Evolutionary conservation across 176 grass and related monocot genomes (phyloP), one percentile per base, ranked within the genome.

Genomic region (Metroxylon sagu): DNA sequence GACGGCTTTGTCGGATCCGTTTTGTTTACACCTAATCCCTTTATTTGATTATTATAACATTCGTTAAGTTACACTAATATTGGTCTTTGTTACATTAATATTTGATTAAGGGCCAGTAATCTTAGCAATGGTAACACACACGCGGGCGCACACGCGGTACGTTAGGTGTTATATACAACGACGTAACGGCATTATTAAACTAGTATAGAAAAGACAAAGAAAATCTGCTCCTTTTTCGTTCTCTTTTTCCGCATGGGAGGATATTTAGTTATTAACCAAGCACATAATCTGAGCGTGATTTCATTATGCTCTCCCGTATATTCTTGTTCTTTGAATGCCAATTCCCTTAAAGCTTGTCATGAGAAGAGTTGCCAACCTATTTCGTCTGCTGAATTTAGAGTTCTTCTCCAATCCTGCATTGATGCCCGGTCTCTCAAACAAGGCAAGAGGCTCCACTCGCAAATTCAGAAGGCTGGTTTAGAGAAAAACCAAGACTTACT

Each of bases 351-450:
- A 16, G 43, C 55, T 50, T 19, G 56, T 51, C 35, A 23, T 23
- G 21, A 52, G 35, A 59, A 10, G 2, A 71, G 21, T 60, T 43
- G 16, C 17, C 31, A n/a, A 23, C 39, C 25, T 14, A 26, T 59
- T 31, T 16, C 68, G 16, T 71, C 68, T 6, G 49, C 19, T n/a
- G 56, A 71, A 51, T 71, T 49, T 12, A 3, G 56, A 1, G 48
- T 50, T 30, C 39, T 60, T 50, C 68, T 71, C 43, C 68, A 71
- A 51, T 71, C 25, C 43, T 71, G 56, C 35, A 71, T 71, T 18
- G 68, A 71, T 27, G 25, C 48, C 7, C 56, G 17, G 2, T 71
- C 68, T 2, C 18, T 71, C 26, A 43, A 60, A 7, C 25, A n/a
- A 50, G 68, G 48, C 16, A 71, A 59, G 68, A 26, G 21, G 21